Evolutionary conservation across 495 filamentous ascomycete genomes (phyloP), one percentile per base, ranked within the genome.

Genomic region (Hypoxylon rickii): DNA sequence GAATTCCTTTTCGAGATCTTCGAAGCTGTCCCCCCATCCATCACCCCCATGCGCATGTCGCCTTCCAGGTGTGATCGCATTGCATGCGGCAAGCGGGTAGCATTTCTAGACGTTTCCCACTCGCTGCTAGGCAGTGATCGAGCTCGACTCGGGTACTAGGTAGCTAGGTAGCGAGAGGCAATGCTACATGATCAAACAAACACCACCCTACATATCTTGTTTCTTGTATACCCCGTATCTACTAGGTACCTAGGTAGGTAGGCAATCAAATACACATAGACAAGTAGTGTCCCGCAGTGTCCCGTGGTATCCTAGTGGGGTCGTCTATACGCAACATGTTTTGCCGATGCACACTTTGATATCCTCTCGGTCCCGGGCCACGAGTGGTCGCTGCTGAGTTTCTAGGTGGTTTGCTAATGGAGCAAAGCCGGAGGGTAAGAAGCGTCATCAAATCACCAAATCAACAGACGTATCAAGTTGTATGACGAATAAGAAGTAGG

Each of bases 341-440:
- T 61, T 61, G 43, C 46, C 15, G 24, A 45, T 21, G 15, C 21
- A 16, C 45, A 49, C 55, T 41, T 46, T 36, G 58, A 55, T 55
- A 55, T 12, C 44, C 2, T 51, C 37, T 55, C 58, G 51, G 58
- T 51, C 51, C 58, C 51, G 58, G n/a, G n/a, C n/a, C n/a, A n/a
- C n/a, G n/a, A n/a, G n/a, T n/a, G n/a, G n/a, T n/a, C n/a, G n/a
- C n/a, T n/a, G n/a, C n/a, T n/a, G n/a, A n/a, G n/a, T n/a, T n/a
- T n/a, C n/a, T n/a, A n/a, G n/a, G n/a, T n/a, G n/a, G n/a, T n/a
- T n/a, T n/a, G n/a, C n/a, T n/a, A n/a, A n/a, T n/a, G n/a, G n/a
- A n/a, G n/a, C n/a, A n/a, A n/a, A n/a, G n/a, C 15, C 6, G 38
- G 12, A 31, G n/a, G 5, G 16, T n/a, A 41, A 16, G 2, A 16